These are phyloP conservation scores for Candida nitratophila DNA, from an alignment of 805 yeast species.

Conservation along the genomic window DNA sequence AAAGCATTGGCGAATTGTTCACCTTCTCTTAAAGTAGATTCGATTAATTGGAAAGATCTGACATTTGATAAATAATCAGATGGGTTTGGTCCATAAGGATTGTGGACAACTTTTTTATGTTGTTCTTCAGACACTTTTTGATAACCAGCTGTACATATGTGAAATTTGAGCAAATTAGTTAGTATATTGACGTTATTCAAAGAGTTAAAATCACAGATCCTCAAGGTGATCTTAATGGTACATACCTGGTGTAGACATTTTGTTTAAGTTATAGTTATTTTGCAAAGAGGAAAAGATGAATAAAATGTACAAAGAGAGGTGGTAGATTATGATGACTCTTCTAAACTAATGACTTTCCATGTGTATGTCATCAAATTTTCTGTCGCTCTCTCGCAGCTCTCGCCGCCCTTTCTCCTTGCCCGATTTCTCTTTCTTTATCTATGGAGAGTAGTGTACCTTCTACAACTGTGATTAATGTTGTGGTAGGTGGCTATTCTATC, in stretches of 20 bases:
- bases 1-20: conserved; percentile 98
- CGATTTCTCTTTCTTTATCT: not conserved
- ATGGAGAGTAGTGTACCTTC: not conserved
- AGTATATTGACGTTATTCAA: too few relatives aligned
- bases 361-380: not conserved
- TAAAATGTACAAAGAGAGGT: too few relatives aligned
- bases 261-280: not conserved
- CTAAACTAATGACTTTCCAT: not conserved
- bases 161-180: not conserved
- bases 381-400: too few relatives aligned
- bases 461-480: too few relatives aligned
- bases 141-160: conserved; percentile 26
- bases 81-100: conserved; percentile 96
- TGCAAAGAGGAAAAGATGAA: too few relatives aligned
- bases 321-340: not conserved
- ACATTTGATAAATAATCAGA: conserved; percentile 89
- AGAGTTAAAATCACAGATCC: too few relatives aligned
- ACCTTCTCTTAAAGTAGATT: conserved; percentile 95
- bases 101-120: conserved; percentile 31
- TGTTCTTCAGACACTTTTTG: conserved; percentile 41
- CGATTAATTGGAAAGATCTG: conserved; percentile 81
- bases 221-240: not conserved
- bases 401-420: not conserved
- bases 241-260: conserved; percentile 1
- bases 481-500: too few relatives aligned